Percentiles rank a stretch among this genome's conserved stretches.
These are phyloP conservation scores for Acephala macrosclerotiorum DNA, from an alignment of 2,329 filamentous ascomycete species.

Conservation along the genomic window DNA sequence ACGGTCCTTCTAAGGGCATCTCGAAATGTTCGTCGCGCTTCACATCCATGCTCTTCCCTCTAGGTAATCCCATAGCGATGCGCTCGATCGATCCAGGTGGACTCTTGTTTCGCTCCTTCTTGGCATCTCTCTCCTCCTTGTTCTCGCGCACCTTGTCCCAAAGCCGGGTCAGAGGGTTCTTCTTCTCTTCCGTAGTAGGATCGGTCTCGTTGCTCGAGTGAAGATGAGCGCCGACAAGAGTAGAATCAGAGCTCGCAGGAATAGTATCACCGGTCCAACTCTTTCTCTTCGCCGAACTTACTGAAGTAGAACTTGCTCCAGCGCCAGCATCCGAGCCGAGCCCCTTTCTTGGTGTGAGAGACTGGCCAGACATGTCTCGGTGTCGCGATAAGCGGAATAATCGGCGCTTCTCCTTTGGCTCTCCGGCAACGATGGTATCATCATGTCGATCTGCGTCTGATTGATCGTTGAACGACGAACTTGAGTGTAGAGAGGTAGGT, in stretches of 20 bases:
- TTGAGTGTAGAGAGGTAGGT: conserved; percentile 73
- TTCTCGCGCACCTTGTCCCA: conserved; percentile 68
- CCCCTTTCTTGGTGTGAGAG: conserved; percentile 52
- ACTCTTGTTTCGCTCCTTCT: conserved; percentile 42
- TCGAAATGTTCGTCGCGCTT: conserved; percentile 37
- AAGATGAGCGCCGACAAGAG: conserved; percentile 33
- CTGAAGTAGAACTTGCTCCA: conserved; percentile 71
- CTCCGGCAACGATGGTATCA: conserved; percentile 58
- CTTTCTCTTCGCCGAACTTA: conserved; percentile 59
- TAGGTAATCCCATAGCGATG: conserved; percentile 23
- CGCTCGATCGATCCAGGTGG: conserved; percentile 41
- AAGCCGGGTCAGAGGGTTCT: conserved; percentile 69
- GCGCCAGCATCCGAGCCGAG: conserved; percentile 70
- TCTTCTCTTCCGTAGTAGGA: conserved; percentile 50
- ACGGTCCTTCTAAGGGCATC: conserved; percentile 26
- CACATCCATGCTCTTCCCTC: conserved; percentile 42
- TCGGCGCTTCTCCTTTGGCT: conserved; percentile 74
- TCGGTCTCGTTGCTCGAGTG: conserved; percentile 46
- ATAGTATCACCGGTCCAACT: conserved; percentile 52
- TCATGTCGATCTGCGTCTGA: conserved; percentile 81
- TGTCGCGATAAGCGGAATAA: conserved; percentile 76
- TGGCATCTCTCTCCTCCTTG: conserved; percentile 44
- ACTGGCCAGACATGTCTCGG: conserved; percentile 58
- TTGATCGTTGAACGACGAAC: conserved; percentile 75
- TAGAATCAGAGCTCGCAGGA: conserved; percentile 42